phyloP scores from a whole-genome alignment of 768 basidiomycete genomes.

The Agaricus bisporus region DNA sequence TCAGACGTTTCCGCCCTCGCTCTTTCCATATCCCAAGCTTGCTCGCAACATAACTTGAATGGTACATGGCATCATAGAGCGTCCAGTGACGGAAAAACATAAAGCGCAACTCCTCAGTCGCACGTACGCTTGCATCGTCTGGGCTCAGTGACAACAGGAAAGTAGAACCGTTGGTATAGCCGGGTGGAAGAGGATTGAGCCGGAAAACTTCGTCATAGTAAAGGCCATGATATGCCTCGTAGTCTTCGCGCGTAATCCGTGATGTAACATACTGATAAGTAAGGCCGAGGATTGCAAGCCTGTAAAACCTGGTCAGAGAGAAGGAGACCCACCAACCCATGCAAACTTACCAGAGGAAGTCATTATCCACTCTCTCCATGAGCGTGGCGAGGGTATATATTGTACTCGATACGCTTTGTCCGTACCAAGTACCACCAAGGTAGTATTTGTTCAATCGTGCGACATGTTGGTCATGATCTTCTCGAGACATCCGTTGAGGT shows the following conservation, averaged over 20 bases:
- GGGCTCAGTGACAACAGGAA: slow-evolving; percentile 53
- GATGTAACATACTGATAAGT: slow-evolving; percentile 89
- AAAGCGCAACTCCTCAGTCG: slow-evolving; percentile 88
- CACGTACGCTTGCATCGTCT: slow-evolving; percentile 78
- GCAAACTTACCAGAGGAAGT: slow-evolving; percentile 74
- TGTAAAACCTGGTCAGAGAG: slow-evolving; percentile 20
- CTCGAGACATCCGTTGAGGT: slow-evolving; percentile 53
- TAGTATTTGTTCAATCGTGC: slow-evolving; percentile 78
- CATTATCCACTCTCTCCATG: slow-evolving; percentile 90
- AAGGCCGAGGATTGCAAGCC: slow-evolving; percentile 89
- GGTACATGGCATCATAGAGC: slow-evolving; percentile 95
- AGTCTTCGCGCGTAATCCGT: slow-evolving; percentile 80
- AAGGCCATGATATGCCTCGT: slow-evolving; percentile 74
- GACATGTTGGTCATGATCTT: slow-evolving; percentile 61
- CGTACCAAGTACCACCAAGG: slow-evolving; percentile 75
- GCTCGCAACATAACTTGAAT: slow-evolving; percentile 93
- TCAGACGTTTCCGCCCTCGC: slow-evolving; percentile 80
- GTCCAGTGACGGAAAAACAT: slow-evolving; percentile 97
- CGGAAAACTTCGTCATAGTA: slow-evolving; percentile 92
- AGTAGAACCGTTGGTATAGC: slow-evolving; percentile 24
- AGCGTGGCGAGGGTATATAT: slow-evolving; percentile 87
- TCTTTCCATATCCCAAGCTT: slow-evolving; percentile 98
- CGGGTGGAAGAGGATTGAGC: slow-evolving; percentile 59
- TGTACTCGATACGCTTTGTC: slow-evolving; percentile 84
- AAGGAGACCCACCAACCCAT: not conserved